Evolutionary conservation across 2,329 filamentous ascomycete species (phyloP).

Genomic region (Beauveria medogensis): DNA sequence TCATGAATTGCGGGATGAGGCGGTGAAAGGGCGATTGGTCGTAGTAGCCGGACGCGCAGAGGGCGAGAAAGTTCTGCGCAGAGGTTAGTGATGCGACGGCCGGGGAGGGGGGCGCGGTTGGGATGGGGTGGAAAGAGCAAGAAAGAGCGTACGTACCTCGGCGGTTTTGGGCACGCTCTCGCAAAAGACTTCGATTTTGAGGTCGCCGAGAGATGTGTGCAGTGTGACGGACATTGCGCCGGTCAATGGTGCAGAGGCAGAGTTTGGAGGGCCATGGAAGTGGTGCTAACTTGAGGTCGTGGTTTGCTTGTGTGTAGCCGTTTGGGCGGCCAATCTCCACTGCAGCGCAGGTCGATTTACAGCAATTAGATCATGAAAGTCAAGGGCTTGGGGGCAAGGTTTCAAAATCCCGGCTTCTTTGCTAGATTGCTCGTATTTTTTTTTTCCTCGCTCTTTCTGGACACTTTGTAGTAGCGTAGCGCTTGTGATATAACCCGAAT

Average conservation of each 20-base stretch:
- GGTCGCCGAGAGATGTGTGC: constrained; percentile 79
- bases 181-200: constrained; percentile 96
- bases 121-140: neutral
- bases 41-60: constrained; percentile 75
- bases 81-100: constrained; percentile 7
- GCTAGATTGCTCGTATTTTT: too few species aligned
- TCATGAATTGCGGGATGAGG: constrained; percentile 73
- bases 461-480: too few species aligned
- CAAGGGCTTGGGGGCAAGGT: too few species aligned
- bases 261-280: neutral
- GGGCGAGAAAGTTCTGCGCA: constrained; percentile 71
- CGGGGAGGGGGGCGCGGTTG: neutral
- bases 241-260: neutral
- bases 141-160: constrained; percentile 44
- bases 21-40: constrained; percentile 70
- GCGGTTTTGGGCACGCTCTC: constrained; percentile 89
- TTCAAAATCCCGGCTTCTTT: too few species aligned
- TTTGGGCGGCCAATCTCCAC: neutral
- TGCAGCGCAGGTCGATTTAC: neutral
- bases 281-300: neutral
- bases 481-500: too few species aligned
- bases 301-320: neutral
- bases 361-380: neutral
- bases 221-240: constrained; percentile 58
- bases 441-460: too few species aligned